A percentile compares a stretch with the other conserved stretches of the same genome.
phyloP scores from a whole-genome alignment of 768 basidiomycete genomes.

The Coprinellus aureogranulatus region DNA sequence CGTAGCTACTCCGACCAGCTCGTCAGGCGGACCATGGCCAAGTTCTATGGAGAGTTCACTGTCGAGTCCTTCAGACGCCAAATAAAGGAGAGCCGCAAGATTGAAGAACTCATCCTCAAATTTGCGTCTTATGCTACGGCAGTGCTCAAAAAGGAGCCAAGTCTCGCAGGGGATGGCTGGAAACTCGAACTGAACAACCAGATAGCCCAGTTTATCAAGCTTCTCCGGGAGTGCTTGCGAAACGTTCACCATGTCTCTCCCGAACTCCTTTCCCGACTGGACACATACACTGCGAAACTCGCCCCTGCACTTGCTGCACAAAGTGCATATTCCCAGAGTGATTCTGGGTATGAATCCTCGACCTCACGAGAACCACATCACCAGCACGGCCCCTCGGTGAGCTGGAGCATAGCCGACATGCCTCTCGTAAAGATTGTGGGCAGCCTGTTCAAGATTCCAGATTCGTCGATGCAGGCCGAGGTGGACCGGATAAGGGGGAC shows the following conservation, averaged over 20 bases:
- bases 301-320: conserved; percentile 51
- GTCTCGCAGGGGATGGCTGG: conserved; percentile 83
- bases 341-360: conserved; percentile 68
- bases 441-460: conserved; percentile 70
- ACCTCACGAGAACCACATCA: conserved; percentile 43
- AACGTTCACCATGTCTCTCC: conserved; percentile 74
- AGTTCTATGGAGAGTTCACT: conserved; percentile 89
- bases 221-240: conserved; percentile 78
- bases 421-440: conserved; percentile 68
- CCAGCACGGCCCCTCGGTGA: conserved; percentile 30
- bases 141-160: conserved; percentile 86
- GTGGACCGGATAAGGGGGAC: conserved; percentile 61
- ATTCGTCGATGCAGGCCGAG: conserved; percentile 67
- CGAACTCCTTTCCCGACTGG: conserved; percentile 78
- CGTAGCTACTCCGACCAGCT: conserved; percentile 76
- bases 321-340: conserved; percentile 34
- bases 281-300: conserved; percentile 80
- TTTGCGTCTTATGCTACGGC: conserved; percentile 90
- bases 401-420: conserved; percentile 69
- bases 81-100: conserved; percentile 95
- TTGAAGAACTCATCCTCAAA: conserved; percentile 95
- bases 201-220: conserved; percentile 81
- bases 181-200: conserved; percentile 91
- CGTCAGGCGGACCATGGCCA: conserved; percentile 84
- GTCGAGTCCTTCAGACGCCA: conserved; percentile 82